phyloP scores from a whole-genome alignment of 805 yeast species.

The Lipomyces kockii region DNA sequence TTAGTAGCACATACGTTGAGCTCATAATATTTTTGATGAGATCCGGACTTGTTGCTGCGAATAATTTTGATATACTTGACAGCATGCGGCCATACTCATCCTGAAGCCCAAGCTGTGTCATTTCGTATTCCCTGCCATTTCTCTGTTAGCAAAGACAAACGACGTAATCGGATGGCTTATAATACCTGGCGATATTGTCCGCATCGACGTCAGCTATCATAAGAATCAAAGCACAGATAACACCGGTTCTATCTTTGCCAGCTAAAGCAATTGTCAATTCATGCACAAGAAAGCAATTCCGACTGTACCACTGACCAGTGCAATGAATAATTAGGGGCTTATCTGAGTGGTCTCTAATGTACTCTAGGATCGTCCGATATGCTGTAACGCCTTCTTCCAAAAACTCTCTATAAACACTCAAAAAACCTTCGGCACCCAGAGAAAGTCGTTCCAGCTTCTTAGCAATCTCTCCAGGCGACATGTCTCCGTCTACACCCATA shows the following conservation, averaged over 20 bases:
- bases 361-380: conserved; percentile 57
- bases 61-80: background rate
- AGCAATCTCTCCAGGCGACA: conserved; percentile 69
- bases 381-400: conserved; percentile 55
- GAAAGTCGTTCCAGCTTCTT: conserved; percentile 54
- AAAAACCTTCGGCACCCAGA: conserved; percentile 65
- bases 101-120: conserved; percentile 66
- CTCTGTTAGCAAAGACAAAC: background rate
- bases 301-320: conserved; percentile 49
- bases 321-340: conserved; percentile 69
- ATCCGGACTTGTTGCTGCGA: background rate
- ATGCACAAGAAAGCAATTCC: background rate
- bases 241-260: conserved; percentile 86
- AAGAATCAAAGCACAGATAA: conserved; percentile 69
- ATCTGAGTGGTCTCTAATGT: conserved; percentile 59
- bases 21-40: conserved; percentile 10
- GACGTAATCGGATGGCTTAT: background rate
- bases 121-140: conserved; percentile 63
- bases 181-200: conserved; percentile 57
- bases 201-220: conserved; percentile 67
- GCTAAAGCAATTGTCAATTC: conserved; percentile 41
- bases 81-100: conserved; percentile 2
- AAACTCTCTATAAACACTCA: conserved; percentile 64
- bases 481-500: conserved; percentile 57
- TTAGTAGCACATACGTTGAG: background rate